Conservation (phyloP, 352 stramenopile genomes). For the Phytophthora fragariaefolia region DNA sequence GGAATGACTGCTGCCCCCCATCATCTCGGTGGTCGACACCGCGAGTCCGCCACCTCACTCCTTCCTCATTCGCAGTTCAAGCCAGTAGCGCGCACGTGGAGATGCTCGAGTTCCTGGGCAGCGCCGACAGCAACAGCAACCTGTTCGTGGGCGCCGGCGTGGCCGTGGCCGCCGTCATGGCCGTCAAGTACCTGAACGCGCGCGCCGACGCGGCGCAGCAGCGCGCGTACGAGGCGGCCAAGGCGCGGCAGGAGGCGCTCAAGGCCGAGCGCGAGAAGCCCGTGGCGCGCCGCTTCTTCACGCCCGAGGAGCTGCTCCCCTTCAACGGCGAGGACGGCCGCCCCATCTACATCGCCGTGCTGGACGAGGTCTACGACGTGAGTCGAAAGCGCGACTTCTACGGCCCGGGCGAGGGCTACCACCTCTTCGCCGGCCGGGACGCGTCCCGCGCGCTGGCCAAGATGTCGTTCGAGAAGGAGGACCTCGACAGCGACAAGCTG, state of each 20-base stretch:
- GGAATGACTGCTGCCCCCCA: slow-evolving; percentile 1
- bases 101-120: slow-evolving; percentile 61
- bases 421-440: slow-evolving; percentile 96
- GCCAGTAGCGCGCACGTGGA: slow-evolving; percentile 18
- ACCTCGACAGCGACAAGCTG: slow-evolving; percentile 89
- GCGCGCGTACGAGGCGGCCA: slow-evolving; percentile 66
- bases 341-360: slow-evolving; percentile 96
- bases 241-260: slow-evolving; percentile 67
- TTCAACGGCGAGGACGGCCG: slow-evolving; percentile 94
- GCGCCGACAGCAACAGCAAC: slow-evolving; percentile 60
- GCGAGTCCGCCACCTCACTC: slow-evolving; percentile 11
- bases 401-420: slow-evolving; percentile 95
- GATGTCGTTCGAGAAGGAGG: slow-evolving; percentile 95
- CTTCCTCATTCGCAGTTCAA: slow-evolving; percentile 34
- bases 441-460: slow-evolving; percentile 94
- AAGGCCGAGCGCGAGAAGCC: slow-evolving; percentile 70
- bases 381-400: slow-evolving; percentile 96
- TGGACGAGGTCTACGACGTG: slow-evolving; percentile 97
- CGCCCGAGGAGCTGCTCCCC: slow-evolving; percentile 85
- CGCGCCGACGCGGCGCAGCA: slow-evolving; percentile 67
- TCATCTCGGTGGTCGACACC: slow-evolving; percentile 3
- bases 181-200: slow-evolving; percentile 69
- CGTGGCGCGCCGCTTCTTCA: slow-evolving; percentile 91
- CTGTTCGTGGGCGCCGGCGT: slow-evolving; percentile 63
- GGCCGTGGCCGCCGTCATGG: slow-evolving; percentile 57